Evolutionary conservation across 768 basidiomycete species (phyloP), one percentile per base, ranked within the genome.

Genomic region (Boletus edulis): DNA sequence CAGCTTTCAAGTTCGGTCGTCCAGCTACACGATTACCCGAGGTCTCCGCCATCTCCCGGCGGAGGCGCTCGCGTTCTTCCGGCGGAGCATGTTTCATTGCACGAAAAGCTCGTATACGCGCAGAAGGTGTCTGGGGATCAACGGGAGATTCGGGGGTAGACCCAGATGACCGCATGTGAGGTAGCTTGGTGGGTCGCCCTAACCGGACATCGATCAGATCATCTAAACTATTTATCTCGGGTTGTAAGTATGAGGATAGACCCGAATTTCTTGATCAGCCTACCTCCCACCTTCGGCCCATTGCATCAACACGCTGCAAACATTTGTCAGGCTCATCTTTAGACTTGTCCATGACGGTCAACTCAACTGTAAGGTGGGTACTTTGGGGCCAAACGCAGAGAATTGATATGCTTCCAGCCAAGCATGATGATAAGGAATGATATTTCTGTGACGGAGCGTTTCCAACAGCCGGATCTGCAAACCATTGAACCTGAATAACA

Each of bases 401-500:
- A 97, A 96, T 56, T 87, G 86, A 52, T 80, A 82, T 0, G 81
- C 78, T 68, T 98, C 94, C 22, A 98, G 80, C 94, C 94, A 98
- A 1, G 94, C 85, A 64, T 96, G 94, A 69, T 98, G 96, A 65
- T 97, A 97, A 5, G 91, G 93, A 57, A 98, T 81, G 60, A 98
- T 96, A 59, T 98, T 96, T 5, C 86, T 89, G 72, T 98, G 95
- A 52, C 88, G 86, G 4, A 98, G 75, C 27, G 82, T 78, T 67
- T 98, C 94, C 41, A 98, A 75, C 10, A 97, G 76, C 41, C 91
- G 84, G 51, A 98, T 91, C 83, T 88, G 57, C 37, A 32, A 35
- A 17, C 22, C 20, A 8, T 51, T 46, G 44, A 22, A 14, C 14
- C 43, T 17, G 42, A 35, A 24, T 13, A 6, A 34, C 17, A 12